Percentiles rank a stretch among this genome's conserved stretches.
phyloP scores from a whole-genome alignment of 371 early-diverging fungal species.

The Mortierella sp. region DNA sequence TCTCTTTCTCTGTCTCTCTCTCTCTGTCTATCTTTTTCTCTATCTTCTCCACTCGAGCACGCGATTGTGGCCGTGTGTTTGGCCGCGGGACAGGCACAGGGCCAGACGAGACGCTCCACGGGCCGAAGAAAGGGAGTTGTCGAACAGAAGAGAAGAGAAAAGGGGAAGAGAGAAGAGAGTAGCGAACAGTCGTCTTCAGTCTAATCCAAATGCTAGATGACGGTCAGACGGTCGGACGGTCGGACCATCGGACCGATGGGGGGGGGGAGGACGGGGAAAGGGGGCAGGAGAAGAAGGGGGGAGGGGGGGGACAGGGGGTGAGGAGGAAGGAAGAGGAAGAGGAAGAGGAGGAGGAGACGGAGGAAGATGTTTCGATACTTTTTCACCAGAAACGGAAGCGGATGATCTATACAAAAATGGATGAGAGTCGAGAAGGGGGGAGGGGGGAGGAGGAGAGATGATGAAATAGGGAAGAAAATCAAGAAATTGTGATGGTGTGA shows the following conservation, averaged over 20 bases:
- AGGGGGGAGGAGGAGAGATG: background rate
- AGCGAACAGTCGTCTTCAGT: background rate
- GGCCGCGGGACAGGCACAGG: background rate
- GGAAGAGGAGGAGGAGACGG: background rate
- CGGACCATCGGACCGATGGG: background rate
- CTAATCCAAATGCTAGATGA: background rate
- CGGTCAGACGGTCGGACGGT: background rate
- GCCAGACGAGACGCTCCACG: background rate
- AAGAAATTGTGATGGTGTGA: background rate
- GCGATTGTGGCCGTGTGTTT: too few species aligned
- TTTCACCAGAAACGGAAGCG: background rate
- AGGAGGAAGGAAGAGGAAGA: background rate
- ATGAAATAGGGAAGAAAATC: background rate
- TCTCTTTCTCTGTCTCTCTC: too few species aligned
- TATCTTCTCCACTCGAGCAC: too few species aligned
- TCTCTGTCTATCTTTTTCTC: too few species aligned
- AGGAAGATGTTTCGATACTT: background rate
- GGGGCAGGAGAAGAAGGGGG: background rate
- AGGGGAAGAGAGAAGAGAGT: background rate
- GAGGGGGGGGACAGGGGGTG: background rate
- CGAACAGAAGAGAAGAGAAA: background rate
- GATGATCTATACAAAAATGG: constrained; percentile 8
- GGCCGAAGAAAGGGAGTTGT: too few species aligned
- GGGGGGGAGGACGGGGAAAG: background rate
- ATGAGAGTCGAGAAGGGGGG: background rate